A percentile compares a stretch with the other conserved stretches of the same genome.
These are phyloP conservation scores for Aeminium ludgeri DNA, from an alignment of 495 filamentous ascomycete genomes.

Conservation along the genomic window DNA sequence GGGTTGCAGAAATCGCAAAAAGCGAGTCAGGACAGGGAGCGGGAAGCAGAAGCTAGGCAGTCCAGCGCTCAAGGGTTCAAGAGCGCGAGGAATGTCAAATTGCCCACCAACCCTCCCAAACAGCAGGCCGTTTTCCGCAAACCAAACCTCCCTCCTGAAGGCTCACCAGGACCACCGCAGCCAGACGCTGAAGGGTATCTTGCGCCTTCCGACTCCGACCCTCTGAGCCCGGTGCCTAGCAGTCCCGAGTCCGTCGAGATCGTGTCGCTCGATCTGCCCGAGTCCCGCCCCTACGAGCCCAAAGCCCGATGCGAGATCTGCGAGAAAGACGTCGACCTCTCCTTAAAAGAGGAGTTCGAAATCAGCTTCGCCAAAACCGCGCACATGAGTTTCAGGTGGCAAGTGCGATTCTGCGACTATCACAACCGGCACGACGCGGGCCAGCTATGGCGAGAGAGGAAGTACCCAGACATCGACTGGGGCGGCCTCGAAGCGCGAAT, in stretches of 20 bases:
- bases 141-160: not conserved
- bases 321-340: not conserved
- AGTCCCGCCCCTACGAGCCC: not conserved
- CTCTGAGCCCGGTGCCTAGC: slow-evolving; percentile 6
- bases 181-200: not conserved
- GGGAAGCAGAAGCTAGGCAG: too few species aligned
- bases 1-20: too few species aligned
- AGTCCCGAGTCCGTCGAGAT: not conserved
- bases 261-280: not conserved
- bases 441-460: slow-evolving; percentile 41
- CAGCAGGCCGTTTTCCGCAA: not conserved
- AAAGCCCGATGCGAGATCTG: slow-evolving; percentile 8
- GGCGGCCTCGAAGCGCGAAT: slow-evolving; percentile 45
- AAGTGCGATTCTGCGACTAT: slow-evolving; percentile 47
- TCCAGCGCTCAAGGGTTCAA: too few species aligned
- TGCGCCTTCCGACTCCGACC: not conserved
- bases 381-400: slow-evolving; percentile 14
- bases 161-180: not conserved
- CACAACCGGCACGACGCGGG: slow-evolving; percentile 47
- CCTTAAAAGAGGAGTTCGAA: slow-evolving; percentile 10
- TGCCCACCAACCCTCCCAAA: too few species aligned
- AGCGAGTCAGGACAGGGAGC: too few species aligned
- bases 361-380: not conserved
- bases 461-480: slow-evolving; percentile 76
- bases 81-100: too few species aligned